These are phyloP conservation scores for Myrica gale DNA, from an alignment of 306 rosid species.

Conservation along the genomic window DNA sequence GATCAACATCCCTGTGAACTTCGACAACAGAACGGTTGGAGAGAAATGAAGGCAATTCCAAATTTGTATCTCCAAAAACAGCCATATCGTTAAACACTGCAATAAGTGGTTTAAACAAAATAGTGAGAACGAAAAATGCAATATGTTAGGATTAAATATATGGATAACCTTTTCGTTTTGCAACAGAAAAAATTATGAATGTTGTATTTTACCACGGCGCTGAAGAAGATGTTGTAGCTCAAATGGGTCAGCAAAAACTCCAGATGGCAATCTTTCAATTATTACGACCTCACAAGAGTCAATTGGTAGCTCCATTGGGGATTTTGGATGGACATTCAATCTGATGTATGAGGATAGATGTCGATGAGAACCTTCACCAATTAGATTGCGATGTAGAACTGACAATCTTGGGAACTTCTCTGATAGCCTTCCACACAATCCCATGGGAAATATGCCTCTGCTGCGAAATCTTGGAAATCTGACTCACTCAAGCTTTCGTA, in stretches of 20 bases:
- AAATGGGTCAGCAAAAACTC: constrained; percentile 82
- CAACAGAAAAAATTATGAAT: constrained; percentile 1
- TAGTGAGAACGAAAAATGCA: constrained; percentile 17
- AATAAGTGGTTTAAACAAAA: constrained; percentile 13
- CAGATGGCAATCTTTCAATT: constrained; percentile 71
- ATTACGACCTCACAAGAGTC: constrained; percentile 51
- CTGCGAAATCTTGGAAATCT: constrained; percentile 51
- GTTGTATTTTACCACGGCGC: constrained; percentile 54
- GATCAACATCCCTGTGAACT: constrained; percentile 57
- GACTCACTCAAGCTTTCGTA: constrained; percentile 42
- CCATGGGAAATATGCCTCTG: constrained; percentile 43
- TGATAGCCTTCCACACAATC: constrained; percentile 42
- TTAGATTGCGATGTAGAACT: constrained; percentile 43
- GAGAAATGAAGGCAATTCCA: constrained; percentile 78
- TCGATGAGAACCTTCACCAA: constrained; percentile 82
- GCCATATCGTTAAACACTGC: constrained; percentile 56
- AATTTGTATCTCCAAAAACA: constrained; percentile 86
- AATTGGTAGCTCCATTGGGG: constrained; percentile 36
- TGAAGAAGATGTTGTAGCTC: constrained; percentile 79
- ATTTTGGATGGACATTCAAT: background rate
- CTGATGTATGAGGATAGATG: constrained; percentile 41
- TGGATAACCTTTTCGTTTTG: too few species aligned
- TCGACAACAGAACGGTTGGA: constrained; percentile 81
- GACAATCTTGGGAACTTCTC: constrained; percentile 41
- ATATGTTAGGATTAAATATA: constrained; percentile 12